Conservation (phyloP, 2,329 filamentous ascomycete species). For the Diaporthe australafricana region DNA sequence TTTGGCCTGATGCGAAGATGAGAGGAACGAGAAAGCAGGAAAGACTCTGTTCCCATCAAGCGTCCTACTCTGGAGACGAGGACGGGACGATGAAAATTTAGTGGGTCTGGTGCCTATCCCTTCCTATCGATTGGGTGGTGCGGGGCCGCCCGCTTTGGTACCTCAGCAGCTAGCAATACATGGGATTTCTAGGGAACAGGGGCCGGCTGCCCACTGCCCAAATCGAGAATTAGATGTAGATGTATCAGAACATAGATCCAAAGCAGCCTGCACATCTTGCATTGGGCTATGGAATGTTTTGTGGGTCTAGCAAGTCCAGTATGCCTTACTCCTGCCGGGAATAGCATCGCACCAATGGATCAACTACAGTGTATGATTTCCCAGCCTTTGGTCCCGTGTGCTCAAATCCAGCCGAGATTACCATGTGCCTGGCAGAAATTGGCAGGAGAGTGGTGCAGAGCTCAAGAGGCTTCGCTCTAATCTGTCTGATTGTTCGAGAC, state of each 20-base stretch:
- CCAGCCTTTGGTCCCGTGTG: too few relatives aligned
- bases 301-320: too few relatives aligned
- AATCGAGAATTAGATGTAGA: background rate
- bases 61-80: background rate
- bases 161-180: background rate
- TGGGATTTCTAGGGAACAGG: background rate
- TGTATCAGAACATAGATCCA: too few relatives aligned
- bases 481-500: background rate
- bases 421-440: too few relatives aligned
- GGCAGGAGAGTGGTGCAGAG: background rate
- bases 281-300: too few relatives aligned
- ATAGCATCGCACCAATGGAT: too few relatives aligned
- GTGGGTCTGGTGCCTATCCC: background rate
- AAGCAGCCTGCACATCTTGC: background rate
- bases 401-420: background rate
- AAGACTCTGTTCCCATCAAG: conserved; percentile 19
- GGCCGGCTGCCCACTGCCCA: background rate
- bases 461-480: background rate
- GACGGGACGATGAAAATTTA: conserved; percentile 14
- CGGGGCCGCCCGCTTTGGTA: background rate
- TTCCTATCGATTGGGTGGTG: conserved; percentile 14
- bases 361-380: too few relatives aligned
- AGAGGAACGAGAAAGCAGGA: background rate
- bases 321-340: too few relatives aligned
- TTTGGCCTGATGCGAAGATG: background rate